phyloP scores from a whole-genome alignment of 106 monocot genomes.

The Vanilla planifolia region DNA sequence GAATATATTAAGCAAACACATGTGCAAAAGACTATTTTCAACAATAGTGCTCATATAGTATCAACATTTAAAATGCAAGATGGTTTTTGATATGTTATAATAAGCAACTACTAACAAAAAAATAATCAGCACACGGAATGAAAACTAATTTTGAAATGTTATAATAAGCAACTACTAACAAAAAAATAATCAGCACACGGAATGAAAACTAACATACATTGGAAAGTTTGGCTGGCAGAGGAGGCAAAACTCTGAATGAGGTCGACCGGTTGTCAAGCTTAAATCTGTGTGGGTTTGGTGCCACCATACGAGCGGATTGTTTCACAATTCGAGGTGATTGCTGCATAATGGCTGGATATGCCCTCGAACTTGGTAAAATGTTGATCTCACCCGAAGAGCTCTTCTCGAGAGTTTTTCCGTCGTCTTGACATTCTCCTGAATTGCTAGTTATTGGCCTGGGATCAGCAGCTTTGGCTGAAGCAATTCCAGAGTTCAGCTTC shows the following conservation, averaged over 20 bases:
- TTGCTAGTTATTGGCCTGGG: conserved; percentile 2
- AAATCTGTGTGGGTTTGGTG: conserved; percentile 34
- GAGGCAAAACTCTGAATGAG: conserved; percentile 82
- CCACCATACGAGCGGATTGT: conserved; percentile 17
- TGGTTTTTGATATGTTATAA: background rate
- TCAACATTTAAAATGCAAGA: too few species aligned
- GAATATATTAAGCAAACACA: too few species aligned
- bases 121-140: background rate
- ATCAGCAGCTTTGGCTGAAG: conserved; percentile 19
- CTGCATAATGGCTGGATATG: conserved; percentile 7
- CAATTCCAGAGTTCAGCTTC: conserved; percentile 24
- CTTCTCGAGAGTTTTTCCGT: conserved; percentile 24
- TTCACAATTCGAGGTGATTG: conserved; percentile 22
- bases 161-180: background rate
- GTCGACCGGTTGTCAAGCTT: conserved; percentile 73
- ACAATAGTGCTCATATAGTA: too few species aligned
- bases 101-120: background rate
- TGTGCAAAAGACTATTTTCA: too few species aligned
- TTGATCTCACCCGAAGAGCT: conserved; percentile 18
- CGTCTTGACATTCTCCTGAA: conserved; percentile 13
- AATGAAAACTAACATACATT: conserved; percentile 49
- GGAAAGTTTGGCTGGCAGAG: conserved; percentile 61
- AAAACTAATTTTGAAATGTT: background rate
- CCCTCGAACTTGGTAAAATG: conserved; percentile 23
- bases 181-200: background rate